phyloP scores from a whole-genome alignment of 441 rosid genomes.

The Cnidoscolus chayamansa region DNA sequence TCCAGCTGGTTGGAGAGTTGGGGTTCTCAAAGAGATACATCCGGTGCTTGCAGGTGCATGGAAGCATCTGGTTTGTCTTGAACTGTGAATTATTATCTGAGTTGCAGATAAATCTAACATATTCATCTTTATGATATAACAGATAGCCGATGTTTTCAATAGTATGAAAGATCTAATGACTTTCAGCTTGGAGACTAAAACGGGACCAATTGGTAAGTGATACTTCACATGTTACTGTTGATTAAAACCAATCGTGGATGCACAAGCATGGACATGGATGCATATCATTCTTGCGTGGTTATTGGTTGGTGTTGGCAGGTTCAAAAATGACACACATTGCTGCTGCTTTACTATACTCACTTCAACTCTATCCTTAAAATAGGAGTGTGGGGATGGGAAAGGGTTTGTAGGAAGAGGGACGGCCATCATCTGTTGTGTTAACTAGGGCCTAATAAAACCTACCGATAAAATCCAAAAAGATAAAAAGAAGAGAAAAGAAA shows the following conservation, averaged over 20 bases:
- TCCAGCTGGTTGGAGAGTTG: constrained; percentile 33
- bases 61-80: not conserved
- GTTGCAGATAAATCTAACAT: not conserved
- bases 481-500: not conserved
- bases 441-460: not conserved
- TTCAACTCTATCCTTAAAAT: not conserved
- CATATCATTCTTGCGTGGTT: not conserved
- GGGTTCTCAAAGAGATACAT: constrained; percentile 49
- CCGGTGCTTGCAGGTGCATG: constrained; percentile 41
- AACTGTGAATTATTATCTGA: not conserved
- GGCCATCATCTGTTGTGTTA: not conserved
- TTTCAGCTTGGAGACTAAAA: constrained; percentile 34
- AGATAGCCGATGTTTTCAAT: constrained; percentile 45
- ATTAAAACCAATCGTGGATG: not conserved
- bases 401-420: not conserved
- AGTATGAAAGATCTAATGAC: constrained; percentile 46
- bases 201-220: constrained; percentile 42
- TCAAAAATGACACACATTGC: not conserved
- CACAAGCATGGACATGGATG: not conserved
- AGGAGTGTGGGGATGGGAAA: not conserved
- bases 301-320: not conserved
- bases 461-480: not conserved
- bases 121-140: constrained; percentile 5
- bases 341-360: not conserved
- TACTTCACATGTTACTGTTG: not conserved